A percentile compares a stretch with the other conserved stretches of the same genome.
These are phyloP conservation scores for Logfia minima DNA, from an alignment of 129 eudicot species.

Conservation along the genomic window DNA sequence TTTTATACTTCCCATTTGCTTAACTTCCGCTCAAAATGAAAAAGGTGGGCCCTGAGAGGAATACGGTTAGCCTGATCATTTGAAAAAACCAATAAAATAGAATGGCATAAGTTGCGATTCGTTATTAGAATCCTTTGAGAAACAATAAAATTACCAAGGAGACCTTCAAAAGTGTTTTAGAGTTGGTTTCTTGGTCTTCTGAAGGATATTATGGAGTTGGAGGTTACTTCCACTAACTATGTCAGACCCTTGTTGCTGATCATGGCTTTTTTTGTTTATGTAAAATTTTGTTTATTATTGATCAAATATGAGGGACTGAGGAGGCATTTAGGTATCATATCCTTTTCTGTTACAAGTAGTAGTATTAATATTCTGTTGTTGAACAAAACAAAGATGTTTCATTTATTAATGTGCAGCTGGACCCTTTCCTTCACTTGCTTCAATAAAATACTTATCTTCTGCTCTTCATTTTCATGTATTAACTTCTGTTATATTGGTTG, in stretches of 20 bases:
- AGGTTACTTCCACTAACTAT: not conserved
- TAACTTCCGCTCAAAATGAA: not conserved
- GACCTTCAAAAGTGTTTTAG: not conserved
- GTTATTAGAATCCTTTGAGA: conserved; percentile 1
- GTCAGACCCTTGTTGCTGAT: conserved; percentile 1
- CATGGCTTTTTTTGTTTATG: not conserved
- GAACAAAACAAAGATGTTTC: not conserved
- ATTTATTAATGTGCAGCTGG: conserved; percentile 4
- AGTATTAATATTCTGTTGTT: not conserved
- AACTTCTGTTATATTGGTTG: not conserved
- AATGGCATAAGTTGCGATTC: not conserved
- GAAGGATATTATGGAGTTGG: not conserved
- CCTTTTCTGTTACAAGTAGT: not conserved
- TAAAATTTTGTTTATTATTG: conserved; percentile 1
- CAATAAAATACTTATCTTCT: not conserved
- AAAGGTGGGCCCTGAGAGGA: not conserved
- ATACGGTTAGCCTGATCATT: not conserved
- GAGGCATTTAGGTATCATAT: not conserved
- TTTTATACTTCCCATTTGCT: not conserved
- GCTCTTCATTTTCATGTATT: not conserved
- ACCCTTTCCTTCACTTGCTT: not conserved
- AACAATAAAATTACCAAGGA: not conserved
- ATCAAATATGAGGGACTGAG: conserved; percentile 1
- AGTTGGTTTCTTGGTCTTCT: not conserved
- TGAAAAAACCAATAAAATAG: not conserved